These are phyloP conservation scores for Agrostemma githago DNA, from an alignment of 148 eudicot species.

Conservation along the genomic window DNA sequence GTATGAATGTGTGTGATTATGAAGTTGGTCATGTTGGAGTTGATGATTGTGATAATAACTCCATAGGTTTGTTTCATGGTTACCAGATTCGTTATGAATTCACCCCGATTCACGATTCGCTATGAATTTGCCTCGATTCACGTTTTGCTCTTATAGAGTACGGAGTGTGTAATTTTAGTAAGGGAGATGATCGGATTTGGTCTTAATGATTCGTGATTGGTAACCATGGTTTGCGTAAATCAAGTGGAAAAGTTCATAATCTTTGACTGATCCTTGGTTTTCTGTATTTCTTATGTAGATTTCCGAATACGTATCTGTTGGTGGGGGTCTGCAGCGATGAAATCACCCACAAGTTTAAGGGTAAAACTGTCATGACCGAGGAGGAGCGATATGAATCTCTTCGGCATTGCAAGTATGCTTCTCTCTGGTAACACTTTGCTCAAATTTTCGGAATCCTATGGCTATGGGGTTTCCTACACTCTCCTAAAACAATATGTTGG, in stretches of 20 bases:
- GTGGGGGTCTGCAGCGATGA: slow-evolving; percentile 75
- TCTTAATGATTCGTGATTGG: background rate
- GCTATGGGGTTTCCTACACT: background rate
- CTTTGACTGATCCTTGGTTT: background rate
- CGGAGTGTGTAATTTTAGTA: too few species aligned
- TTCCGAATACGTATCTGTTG: slow-evolving; percentile 62
- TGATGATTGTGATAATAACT: background rate
- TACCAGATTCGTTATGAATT: too few species aligned
- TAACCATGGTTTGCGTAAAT: background rate
- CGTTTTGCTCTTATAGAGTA: too few species aligned
- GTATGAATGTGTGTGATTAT: too few species aligned
- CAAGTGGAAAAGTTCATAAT: background rate
- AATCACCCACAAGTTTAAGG: slow-evolving; percentile 56
- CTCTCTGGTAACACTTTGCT: background rate
- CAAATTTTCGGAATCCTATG: background rate
- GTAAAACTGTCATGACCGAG: slow-evolving; percentile 72
- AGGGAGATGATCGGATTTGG: too few species aligned
- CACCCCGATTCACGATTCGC: too few species aligned
- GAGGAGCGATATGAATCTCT: slow-evolving; percentile 70
- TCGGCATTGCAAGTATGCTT: slow-evolving; percentile 65
- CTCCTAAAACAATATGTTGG: background rate
- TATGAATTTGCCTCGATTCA: too few species aligned
- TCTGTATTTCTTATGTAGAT: slow-evolving; percentile 27
- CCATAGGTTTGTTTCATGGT: too few species aligned
- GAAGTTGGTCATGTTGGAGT: background rate